Evolutionary conservation across 2,329 filamentous ascomycete genomes (phyloP).

Genomic region (Exophiala calicioides): DNA sequence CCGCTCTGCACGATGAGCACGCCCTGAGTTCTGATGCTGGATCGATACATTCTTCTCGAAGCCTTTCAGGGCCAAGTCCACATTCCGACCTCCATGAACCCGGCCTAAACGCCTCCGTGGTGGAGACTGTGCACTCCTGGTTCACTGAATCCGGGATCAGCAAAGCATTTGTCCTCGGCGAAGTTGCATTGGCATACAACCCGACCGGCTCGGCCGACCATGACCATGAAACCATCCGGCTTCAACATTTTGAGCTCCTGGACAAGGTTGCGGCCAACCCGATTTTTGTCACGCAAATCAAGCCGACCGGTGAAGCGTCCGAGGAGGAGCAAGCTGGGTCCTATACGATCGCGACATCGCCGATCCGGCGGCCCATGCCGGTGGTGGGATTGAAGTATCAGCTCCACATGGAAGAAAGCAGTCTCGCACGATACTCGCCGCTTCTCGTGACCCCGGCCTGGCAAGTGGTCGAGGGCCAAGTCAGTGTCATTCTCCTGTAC

Average conservation of each 20-base stretch:
- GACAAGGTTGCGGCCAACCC: conserved; percentile 94
- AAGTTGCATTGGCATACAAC: conserved; percentile 86
- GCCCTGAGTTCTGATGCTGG: conserved; percentile 75
- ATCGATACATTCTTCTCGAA: conserved; percentile 83
- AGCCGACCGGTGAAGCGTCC: conserved; percentile 11
- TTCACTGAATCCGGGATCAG: conserved; percentile 75
- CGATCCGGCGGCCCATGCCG: conserved; percentile 64
- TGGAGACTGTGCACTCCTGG: conserved; percentile 84
- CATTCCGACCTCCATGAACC: conserved; percentile 80
- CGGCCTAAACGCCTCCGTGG: conserved; percentile 83
- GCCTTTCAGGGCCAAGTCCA: conserved; percentile 65
- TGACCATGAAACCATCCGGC: conserved; percentile 66
- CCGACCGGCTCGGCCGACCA: conserved; percentile 44
- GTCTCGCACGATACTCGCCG: conserved; percentile 64
- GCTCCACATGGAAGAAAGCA: conserved; percentile 67
- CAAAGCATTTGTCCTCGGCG: conserved; percentile 75
- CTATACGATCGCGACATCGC: conserved; percentile 73
- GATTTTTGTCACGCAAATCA: conserved; percentile 68
- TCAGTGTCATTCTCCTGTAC: conserved; percentile 84
- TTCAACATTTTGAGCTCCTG: conserved; percentile 84
- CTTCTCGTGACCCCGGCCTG: conserved; percentile 73
- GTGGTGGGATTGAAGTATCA: conserved; percentile 91
- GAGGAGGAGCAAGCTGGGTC: conserved; percentile 65
- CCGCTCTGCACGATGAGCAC: conserved; percentile 62
- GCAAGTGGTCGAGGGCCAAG: conserved; percentile 81